Percentiles rank a stretch among this genome's conserved stretches.
Evolutionary conservation across 768 basidiomycete genomes (phyloP).

Genomic region (Phanerochaete carnosa): DNA sequence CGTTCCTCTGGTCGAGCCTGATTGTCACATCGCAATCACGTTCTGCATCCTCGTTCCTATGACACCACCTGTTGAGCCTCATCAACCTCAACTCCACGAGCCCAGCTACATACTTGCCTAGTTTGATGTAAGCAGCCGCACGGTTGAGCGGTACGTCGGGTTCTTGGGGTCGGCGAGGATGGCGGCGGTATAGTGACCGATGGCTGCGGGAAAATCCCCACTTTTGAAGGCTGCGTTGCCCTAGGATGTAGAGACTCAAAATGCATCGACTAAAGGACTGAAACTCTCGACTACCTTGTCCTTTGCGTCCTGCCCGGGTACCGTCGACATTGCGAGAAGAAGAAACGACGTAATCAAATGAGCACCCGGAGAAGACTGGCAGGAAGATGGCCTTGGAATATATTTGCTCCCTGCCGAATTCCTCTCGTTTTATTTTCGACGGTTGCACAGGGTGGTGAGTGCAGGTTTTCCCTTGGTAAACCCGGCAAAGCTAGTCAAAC

Average conservation of each 20-base stretch:
- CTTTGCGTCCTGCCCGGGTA: conserved; percentile 8
- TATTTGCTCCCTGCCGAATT: too few species aligned
- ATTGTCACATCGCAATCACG: conserved; percentile 74
- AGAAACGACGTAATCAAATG: not conserved
- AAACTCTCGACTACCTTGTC: conserved; percentile 1
- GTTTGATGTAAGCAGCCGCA: conserved; percentile 88
- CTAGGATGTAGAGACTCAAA: conserved; percentile 33
- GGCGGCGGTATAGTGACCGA: conserved; percentile 86
- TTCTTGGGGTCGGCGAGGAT: conserved; percentile 68
- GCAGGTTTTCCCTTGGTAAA: too few species aligned
- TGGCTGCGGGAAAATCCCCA: conserved; percentile 71
- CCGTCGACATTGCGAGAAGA: not conserved
- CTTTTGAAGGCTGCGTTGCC: conserved; percentile 86
- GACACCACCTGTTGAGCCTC: not conserved
- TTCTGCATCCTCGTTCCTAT: conserved; percentile 75
- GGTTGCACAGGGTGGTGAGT: too few species aligned
- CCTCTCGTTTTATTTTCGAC: too few species aligned
- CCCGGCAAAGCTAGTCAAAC: too few species aligned
- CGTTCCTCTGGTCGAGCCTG: conserved; percentile 50
- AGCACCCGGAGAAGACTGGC: not conserved
- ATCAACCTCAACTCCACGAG: not conserved
- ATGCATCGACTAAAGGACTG: too few species aligned
- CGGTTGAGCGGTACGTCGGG: conserved; percentile 83
- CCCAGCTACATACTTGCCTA: conserved; percentile 78
- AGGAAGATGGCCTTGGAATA: not conserved